Conservation (phyloP, 2,329 filamentous ascomycete species). For the Berkeleyomyces basicola region DNA sequence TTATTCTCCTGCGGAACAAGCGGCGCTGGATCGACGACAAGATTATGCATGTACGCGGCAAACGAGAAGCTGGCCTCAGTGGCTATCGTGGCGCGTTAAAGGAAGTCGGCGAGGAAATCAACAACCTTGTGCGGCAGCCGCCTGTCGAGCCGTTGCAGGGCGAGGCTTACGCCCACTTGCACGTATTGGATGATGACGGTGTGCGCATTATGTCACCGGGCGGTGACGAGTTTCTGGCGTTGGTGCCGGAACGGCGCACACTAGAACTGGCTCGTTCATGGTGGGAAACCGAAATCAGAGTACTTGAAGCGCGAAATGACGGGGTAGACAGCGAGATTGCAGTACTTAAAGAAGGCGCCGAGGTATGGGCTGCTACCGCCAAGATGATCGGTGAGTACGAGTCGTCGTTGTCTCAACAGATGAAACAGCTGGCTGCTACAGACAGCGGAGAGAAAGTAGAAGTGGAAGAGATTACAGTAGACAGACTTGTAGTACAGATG, state of each 20-base stretch:
- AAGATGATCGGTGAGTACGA: conserved; percentile 48
- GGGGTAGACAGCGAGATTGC: conserved; percentile 43
- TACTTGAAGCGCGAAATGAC: conserved; percentile 36
- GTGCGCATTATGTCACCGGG: conserved; percentile 19
- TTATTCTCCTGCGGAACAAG: conserved; percentile 42
- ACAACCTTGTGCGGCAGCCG: conserved; percentile 40
- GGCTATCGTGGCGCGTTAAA: conserved; percentile 52
- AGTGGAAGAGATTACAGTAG: conserved; percentile 25
- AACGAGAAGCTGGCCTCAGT: conserved; percentile 52
- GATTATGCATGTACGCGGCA: conserved; percentile 46
- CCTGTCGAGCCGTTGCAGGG: conserved; percentile 36
- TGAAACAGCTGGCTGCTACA: conserved; percentile 24
- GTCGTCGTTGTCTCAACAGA: conserved; percentile 37
- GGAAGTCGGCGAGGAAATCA: conserved; percentile 47
- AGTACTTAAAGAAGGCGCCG: conserved; percentile 50
- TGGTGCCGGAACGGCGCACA: conserved; percentile 49
- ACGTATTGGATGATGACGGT: conserved; percentile 11
- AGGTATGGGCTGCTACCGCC: conserved; percentile 48
- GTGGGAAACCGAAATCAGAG: conserved; percentile 47
- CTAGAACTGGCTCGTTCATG: conserved; percentile 53
- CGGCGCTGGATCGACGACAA: conserved; percentile 42
- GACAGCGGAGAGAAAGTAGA: conserved; percentile 7
- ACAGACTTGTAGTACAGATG: conserved; percentile 38
- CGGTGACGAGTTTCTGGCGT: conserved; percentile 38
- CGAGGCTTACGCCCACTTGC: conserved; percentile 22